Conservation (phyloP, 2,329 filamentous ascomycete genomes). For the Cryoendolithus antarcticus region DNA sequence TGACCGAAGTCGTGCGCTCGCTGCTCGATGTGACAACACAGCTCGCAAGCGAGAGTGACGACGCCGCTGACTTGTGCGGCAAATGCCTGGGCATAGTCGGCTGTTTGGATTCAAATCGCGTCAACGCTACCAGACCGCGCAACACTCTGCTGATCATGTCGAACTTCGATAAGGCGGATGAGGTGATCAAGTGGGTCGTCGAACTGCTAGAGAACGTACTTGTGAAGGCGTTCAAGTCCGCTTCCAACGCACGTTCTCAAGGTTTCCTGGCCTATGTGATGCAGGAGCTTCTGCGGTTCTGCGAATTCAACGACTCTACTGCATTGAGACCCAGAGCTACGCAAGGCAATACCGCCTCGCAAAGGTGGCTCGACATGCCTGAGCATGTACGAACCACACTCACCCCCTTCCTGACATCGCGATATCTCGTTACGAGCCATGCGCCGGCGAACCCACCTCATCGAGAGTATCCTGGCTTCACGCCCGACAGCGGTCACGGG, state of each 20-base stretch:
- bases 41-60: constrained; percentile 54
- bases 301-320: constrained; percentile 53
- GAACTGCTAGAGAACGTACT: constrained; percentile 78
- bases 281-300: constrained; percentile 75
- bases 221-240: constrained; percentile 82
- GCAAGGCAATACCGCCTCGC: constrained; percentile 49
- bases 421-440: constrained; percentile 54
- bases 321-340: constrained; percentile 39
- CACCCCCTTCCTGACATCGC: constrained; percentile 78
- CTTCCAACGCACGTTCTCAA: constrained; percentile 75
- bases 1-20: constrained; percentile 60
- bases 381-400: constrained; percentile 67
- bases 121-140: constrained; percentile 68
- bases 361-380: constrained; percentile 67
- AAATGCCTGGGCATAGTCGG: constrained; percentile 80
- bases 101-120: constrained; percentile 78
- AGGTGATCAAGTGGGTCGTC: constrained; percentile 75
- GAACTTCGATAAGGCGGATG: constrained; percentile 68
- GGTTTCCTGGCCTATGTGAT: constrained; percentile 89
- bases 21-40: constrained; percentile 77
- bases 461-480: constrained; percentile 63
- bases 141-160: constrained; percentile 74
- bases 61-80: constrained; percentile 62
- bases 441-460: constrained; percentile 16
- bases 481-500: constrained; percentile 53